Evolutionary conservation across 2,329 filamentous ascomycete genomes (phyloP).

Genomic region (Septoria linicola): DNA sequence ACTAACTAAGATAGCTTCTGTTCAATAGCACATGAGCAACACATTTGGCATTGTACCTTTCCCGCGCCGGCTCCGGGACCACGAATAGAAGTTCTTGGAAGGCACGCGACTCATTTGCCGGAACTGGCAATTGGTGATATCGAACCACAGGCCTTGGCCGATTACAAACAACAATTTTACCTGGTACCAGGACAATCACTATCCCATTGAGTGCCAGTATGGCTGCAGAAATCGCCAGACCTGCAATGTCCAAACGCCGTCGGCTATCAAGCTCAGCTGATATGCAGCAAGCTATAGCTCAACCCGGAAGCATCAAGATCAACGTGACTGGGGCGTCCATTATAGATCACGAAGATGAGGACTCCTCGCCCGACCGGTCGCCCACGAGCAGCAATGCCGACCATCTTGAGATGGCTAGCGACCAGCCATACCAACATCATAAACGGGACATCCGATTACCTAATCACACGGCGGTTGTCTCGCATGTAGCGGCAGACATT

Average conservation of each 20-base stretch:
- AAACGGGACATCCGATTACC: slow-evolving; percentile 93
- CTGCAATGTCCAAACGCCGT: slow-evolving; percentile 14
- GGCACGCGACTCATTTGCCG: slow-evolving; percentile 11
- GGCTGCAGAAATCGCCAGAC: slow-evolving; percentile 18
- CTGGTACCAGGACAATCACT: neutral
- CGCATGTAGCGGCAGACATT: slow-evolving; percentile 97
- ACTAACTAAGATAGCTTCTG: neutral
- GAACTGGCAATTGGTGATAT: slow-evolving; percentile 8
- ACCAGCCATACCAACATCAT: slow-evolving; percentile 64
- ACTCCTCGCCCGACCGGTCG: slow-evolving; percentile 32
- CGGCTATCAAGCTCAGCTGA: slow-evolving; percentile 41
- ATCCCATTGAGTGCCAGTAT: slow-evolving; percentile 3
- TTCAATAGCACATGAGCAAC: neutral
- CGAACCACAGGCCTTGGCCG: slow-evolving; percentile 7
- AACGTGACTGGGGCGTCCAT: slow-evolving; percentile 97
- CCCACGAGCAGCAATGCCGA: slow-evolving; percentile 45
- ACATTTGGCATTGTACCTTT: neutral
- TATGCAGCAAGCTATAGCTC: slow-evolving; percentile 55
- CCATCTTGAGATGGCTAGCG: slow-evolving; percentile 36
- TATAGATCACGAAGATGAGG: slow-evolving; percentile 69
- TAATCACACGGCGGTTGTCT: slow-evolving; percentile 91
- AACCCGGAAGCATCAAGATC: slow-evolving; percentile 76
- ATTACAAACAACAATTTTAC: neutral
- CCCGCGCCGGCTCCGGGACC: neutral
- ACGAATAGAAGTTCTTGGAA: slow-evolving; percentile 2